phyloP scores from a whole-genome alignment of 2,329 filamentous ascomycete genomes.

The Aspergillus niger region DNA sequence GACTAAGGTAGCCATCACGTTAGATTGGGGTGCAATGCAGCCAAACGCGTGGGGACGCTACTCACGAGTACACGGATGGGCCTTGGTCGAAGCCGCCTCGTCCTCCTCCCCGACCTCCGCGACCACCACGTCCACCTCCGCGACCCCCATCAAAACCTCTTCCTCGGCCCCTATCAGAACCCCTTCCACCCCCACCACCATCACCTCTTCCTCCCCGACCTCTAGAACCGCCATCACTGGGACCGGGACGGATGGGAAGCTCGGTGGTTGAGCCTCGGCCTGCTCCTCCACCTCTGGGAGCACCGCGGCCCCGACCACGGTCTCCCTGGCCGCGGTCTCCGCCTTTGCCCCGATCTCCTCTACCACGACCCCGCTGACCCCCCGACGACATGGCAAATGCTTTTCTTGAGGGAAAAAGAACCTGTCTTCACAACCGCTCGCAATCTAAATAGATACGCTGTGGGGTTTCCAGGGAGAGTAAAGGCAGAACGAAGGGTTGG shows the following conservation, averaged over 20 bases:
- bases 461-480: background rate
- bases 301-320: conserved; percentile 18
- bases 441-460: background rate
- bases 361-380: conserved; percentile 22
- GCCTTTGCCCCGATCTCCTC: conserved; percentile 14
- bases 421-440: background rate
- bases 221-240: conserved; percentile 16
- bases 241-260: conserved; percentile 25
- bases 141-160: conserved; percentile 3
- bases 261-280: conserved; percentile 29
- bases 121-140: conserved; percentile 14
- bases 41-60: conserved; percentile 13
- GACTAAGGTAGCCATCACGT: conserved; percentile 19
- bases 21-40: background rate
- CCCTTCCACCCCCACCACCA: conserved; percentile 21
- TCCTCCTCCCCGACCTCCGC: conserved; percentile 16
- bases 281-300: conserved; percentile 15
- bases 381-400: conserved; percentile 19
- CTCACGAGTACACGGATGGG: conserved; percentile 35
- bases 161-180: conserved; percentile 22
- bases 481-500: background rate
- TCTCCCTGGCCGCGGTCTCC: conserved; percentile 18
- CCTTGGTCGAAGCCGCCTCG: conserved; percentile 19
- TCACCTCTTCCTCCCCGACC: conserved; percentile 25
- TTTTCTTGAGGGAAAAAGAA: background rate